These are phyloP conservation scores for Sporothrix pseudoabietina DNA, from an alignment of 2,329 filamentous ascomycete species.

Conservation along the genomic window DNA sequence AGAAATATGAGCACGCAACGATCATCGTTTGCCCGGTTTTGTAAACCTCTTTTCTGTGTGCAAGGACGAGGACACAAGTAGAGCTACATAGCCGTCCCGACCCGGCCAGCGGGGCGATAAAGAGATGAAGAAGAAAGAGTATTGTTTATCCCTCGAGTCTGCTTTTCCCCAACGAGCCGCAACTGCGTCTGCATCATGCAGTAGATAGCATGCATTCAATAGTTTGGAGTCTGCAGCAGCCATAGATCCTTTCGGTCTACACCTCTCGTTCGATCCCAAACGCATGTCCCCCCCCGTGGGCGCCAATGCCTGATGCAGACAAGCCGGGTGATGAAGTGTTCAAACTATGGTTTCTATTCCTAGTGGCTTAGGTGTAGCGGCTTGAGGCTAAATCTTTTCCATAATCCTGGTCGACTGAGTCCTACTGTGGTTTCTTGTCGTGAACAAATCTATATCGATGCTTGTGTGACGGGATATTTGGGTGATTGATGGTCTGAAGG, in stretches of 20 bases:
- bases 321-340: no score
- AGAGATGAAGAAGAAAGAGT: not conserved
- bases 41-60: not conserved
- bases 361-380: no score
- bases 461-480: no score
- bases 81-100: not conserved
- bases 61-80: not conserved
- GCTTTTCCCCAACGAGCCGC: not conserved
- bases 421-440: no score
- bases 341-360: no score
- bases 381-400: no score
- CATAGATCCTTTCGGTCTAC: not conserved
- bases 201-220: not conserved
- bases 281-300: not conserved
- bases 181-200: not conserved
- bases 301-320: no score
- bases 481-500: no score
- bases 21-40: not conserved
- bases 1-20: not conserved
- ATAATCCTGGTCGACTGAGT: no score
- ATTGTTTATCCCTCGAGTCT: not conserved
- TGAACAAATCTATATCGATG: no score
- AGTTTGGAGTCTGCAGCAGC: not conserved
- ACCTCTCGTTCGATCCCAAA: not conserved
- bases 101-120: not conserved